Evolutionary conservation across 2,329 filamentous ascomycete genomes (phyloP).

Genomic region (Orbilia quercus): DNA sequence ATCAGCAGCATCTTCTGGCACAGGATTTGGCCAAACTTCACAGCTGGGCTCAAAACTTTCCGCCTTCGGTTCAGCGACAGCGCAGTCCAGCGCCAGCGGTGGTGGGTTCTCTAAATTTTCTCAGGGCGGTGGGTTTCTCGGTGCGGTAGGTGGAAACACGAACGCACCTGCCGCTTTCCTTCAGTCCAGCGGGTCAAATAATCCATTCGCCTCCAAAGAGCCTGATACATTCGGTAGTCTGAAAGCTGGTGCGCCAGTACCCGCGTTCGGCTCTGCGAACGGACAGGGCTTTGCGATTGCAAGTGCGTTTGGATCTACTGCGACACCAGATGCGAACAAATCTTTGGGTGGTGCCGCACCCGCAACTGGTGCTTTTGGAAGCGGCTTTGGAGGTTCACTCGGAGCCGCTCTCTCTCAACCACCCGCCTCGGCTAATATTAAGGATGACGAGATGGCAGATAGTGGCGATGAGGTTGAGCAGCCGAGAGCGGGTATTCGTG

Average conservation of each 20-base stretch:
- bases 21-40: slow-evolving; percentile 58
- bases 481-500: slow-evolving; percentile 41
- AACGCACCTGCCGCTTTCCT: slow-evolving; percentile 43
- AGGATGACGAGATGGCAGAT: slow-evolving; percentile 56
- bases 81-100: neutral
- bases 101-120: slow-evolving; percentile 52
- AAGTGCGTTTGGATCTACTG: slow-evolving; percentile 48
- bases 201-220: slow-evolving; percentile 43
- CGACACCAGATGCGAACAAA: slow-evolving; percentile 38
- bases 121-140: slow-evolving; percentile 37
- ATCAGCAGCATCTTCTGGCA: slow-evolving; percentile 32
- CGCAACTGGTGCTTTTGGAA: slow-evolving; percentile 42
- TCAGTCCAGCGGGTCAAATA: slow-evolving; percentile 38
- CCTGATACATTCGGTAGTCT: slow-evolving; percentile 43
- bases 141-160: slow-evolving; percentile 6
- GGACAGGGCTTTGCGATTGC: slow-evolving; percentile 24
- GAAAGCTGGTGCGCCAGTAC: slow-evolving; percentile 15
- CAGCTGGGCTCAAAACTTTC: slow-evolving; percentile 61
- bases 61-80: slow-evolving; percentile 65
- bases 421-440: slow-evolving; percentile 51
- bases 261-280: slow-evolving; percentile 21
- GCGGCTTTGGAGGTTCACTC: slow-evolving; percentile 41
- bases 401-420: slow-evolving; percentile 52
- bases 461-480: slow-evolving; percentile 50
- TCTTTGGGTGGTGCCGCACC: slow-evolving; percentile 6